Conservation (phyloP, 176 grass and related monocot species). For the Avena sativa region DNA sequence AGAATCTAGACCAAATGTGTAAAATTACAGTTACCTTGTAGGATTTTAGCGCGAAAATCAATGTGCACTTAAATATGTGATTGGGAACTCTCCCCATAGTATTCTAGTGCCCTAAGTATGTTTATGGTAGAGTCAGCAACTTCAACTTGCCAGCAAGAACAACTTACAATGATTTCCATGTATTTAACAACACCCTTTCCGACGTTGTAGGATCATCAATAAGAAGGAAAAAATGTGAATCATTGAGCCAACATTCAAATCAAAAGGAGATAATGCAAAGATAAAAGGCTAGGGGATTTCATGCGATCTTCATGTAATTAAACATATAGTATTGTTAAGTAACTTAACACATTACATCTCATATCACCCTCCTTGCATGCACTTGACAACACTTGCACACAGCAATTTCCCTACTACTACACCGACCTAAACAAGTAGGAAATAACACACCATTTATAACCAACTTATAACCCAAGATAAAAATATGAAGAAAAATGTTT, state of each 20-base stretch:
- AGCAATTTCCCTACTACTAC: slow-evolving; percentile 30
- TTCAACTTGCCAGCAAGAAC: too few relatives aligned
- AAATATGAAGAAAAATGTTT: slow-evolving; percentile 22
- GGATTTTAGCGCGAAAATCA: background rate
- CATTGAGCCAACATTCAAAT: background rate
- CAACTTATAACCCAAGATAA: slow-evolving; percentile 27
- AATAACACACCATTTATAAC: slow-evolving; percentile 26
- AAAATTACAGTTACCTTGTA: background rate
- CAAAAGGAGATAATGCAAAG: background rate
- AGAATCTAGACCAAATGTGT: slow-evolving; percentile 27
- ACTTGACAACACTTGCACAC: slow-evolving; percentile 39
- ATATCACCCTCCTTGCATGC: slow-evolving; percentile 51
- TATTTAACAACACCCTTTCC: background rate
- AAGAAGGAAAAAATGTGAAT: background rate
- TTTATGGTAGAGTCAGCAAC: too few relatives aligned
- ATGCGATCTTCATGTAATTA: slow-evolving; percentile 54
- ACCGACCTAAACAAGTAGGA: slow-evolving; percentile 38
- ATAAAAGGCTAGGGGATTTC: slow-evolving; percentile 13
- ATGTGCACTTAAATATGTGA: background rate
- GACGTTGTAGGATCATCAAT: background rate
- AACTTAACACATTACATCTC: slow-evolving; percentile 41
- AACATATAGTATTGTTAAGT: slow-evolving; percentile 68
- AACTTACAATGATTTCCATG: background rate
- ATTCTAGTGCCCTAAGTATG: too few relatives aligned
- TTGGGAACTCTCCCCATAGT: background rate